Percentiles rank a stretch among this genome's conserved stretches.
Evolutionary conservation across 805 yeast species (phyloP).

Genomic region (Saturnispora saitoi): DNA sequence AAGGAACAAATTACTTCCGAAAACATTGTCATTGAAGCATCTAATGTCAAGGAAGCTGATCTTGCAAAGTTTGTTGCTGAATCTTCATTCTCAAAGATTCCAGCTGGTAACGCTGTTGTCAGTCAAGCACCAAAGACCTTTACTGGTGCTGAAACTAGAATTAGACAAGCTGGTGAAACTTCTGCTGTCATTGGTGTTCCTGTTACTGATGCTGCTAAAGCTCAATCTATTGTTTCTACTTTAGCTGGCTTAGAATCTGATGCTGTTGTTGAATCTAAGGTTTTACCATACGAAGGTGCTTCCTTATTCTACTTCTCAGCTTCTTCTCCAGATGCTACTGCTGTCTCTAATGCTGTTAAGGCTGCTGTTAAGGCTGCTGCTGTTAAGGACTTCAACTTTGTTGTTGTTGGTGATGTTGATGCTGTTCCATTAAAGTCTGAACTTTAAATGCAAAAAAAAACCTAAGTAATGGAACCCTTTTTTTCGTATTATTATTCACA

Average conservation of each 20-base stretch:
- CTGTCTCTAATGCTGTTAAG: constrained; percentile 54
- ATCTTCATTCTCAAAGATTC: constrained; percentile 54
- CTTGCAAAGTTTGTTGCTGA: constrained; percentile 58
- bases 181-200: constrained; percentile 81
- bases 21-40: constrained; percentile 62
- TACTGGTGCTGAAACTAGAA: constrained; percentile 62
- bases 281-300: constrained; percentile 65
- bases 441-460: constrained; percentile 41
- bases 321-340: constrained; percentile 47
- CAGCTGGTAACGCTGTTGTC: constrained; percentile 48
- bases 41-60: constrained; percentile 67
- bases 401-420: constrained; percentile 82
- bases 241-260: constrained; percentile 52
- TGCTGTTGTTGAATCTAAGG: constrained; percentile 40
- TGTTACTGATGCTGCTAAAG: constrained; percentile 44
- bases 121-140: constrained; percentile 31
- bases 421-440: constrained; percentile 85
- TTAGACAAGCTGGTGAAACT: constrained; percentile 54
- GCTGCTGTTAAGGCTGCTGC: constrained; percentile 43
- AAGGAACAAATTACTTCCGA: constrained; percentile 57
- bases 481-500: background rate
- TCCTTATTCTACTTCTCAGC: constrained; percentile 71
- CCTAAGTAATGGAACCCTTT: too few relatives aligned
- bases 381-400: constrained; percentile 60
- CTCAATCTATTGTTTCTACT: constrained; percentile 56